Conservation (phyloP, 352 stramenopile genomes). For the Phytophthora syringae region DNA sequence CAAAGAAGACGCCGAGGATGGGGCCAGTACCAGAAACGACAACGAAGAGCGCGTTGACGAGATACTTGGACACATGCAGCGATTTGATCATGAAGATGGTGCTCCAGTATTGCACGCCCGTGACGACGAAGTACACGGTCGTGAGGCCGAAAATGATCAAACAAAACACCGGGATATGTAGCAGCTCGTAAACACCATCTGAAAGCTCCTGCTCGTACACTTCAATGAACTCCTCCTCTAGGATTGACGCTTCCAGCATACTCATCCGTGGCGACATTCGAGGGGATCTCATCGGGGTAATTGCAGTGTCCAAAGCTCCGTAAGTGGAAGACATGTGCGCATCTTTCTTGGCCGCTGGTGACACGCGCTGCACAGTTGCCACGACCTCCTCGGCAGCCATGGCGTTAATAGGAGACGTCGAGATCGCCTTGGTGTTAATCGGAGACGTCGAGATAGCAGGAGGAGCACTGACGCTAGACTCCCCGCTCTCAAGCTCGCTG, state of each 20-base stretch:
- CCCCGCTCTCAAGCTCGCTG: conserved; percentile 31
- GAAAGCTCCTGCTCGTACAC: conserved; percentile 75
- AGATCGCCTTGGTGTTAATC: conserved; percentile 16
- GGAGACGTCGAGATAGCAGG: conserved; percentile 26
- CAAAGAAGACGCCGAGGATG: conserved; percentile 85
- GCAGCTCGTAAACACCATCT: conserved; percentile 64
- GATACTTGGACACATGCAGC: conserved; percentile 80
- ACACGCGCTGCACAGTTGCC: conserved; percentile 30
- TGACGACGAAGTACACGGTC: conserved; percentile 89
- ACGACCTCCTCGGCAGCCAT: conserved; percentile 6
- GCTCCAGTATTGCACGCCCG: conserved; percentile 88
- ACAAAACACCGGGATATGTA: conserved; percentile 78
- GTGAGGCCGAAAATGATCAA: conserved; percentile 81
- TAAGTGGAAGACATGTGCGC: conserved; percentile 46
- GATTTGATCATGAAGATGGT: conserved; percentile 91
- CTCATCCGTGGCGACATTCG: conserved; percentile 56
- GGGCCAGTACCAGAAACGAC: conserved; percentile 81
- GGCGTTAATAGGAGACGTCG: too few species aligned
- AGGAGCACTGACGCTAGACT: conserved; percentile 12
- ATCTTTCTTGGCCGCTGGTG: conserved; percentile 23
- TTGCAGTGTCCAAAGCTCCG: conserved; percentile 56
- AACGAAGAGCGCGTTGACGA: conserved; percentile 85
- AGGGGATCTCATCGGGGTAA: conserved; percentile 42
- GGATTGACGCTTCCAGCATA: conserved; percentile 67
- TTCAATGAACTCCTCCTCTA: conserved; percentile 79